These are phyloP conservation scores for Ophiostoma himal-ulmi DNA, from an alignment of 2,329 filamentous ascomycete genomes.

Conservation along the genomic window DNA sequence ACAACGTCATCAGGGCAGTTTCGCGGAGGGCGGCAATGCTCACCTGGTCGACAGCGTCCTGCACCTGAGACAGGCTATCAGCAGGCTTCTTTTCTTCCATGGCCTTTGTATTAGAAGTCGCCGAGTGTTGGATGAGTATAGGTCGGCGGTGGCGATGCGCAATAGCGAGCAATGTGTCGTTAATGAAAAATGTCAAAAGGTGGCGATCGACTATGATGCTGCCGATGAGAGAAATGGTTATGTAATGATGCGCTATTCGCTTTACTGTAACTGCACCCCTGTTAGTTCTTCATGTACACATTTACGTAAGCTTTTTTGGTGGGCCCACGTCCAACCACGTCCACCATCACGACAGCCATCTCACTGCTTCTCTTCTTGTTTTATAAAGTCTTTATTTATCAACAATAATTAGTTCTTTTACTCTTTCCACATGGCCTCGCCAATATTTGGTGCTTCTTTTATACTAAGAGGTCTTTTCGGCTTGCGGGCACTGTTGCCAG, in stretches of 20 bases:
- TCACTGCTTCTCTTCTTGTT: background rate
- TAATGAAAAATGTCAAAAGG: background rate
- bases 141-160: background rate
- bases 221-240: background rate
- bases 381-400: background rate
- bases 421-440: background rate
- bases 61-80: conserved; percentile 74
- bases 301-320: background rate
- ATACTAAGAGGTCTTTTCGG: background rate
- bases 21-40: conserved; percentile 19
- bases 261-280: background rate
- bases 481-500: background rate
- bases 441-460: background rate
- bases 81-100: conserved; percentile 46
- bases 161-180: background rate
- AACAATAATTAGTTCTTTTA: background rate
- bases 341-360: background rate
- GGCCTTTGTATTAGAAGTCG: background rate
- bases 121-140: background rate
- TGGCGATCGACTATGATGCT: background rate
- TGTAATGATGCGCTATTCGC: background rate
- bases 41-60: conserved; percentile 80
- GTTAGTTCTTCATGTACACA: background rate
- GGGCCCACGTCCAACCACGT: background rate
- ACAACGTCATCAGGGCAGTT: background rate